These are phyloP conservation scores for Pleurotus djamor DNA, from an alignment of 768 basidiomycete species.

Conservation along the genomic window DNA sequence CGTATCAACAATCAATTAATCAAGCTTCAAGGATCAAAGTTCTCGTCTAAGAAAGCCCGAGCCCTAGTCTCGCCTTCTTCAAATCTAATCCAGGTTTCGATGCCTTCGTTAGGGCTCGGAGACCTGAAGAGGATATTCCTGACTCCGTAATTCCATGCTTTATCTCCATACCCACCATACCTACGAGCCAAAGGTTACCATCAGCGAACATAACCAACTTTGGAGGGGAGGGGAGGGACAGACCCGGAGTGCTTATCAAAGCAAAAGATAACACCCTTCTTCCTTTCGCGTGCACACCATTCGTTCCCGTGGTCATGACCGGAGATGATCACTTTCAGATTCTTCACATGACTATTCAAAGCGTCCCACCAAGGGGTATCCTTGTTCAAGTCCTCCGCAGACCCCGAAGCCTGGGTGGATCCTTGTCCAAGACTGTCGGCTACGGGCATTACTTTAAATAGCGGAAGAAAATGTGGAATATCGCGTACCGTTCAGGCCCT, in stretches of 20 bases:
- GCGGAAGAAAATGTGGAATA: background rate
- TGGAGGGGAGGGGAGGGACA: slow-evolving; percentile 8
- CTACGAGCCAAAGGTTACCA: slow-evolving; percentile 24
- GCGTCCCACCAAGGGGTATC: slow-evolving; percentile 66
- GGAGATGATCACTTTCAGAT: slow-evolving; percentile 65
- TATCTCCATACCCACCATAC: slow-evolving; percentile 60
- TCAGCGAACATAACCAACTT: background rate
- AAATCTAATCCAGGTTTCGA: slow-evolving; percentile 66
- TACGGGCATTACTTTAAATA: slow-evolving; percentile 17
- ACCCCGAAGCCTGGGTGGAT: slow-evolving; percentile 56
- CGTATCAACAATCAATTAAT: no score
- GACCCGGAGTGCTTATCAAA: slow-evolving; percentile 80
- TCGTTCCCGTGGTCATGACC: slow-evolving; percentile 81
- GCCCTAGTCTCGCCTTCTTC: slow-evolving; percentile 59
- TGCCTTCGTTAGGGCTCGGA: slow-evolving; percentile 36
- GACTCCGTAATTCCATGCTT: slow-evolving; percentile 63
- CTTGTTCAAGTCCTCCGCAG: slow-evolving; percentile 32
- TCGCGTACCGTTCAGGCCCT: slow-evolving; percentile 40
- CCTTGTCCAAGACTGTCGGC: slow-evolving; percentile 54
- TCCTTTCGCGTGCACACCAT: slow-evolving; percentile 72
- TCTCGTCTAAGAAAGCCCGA: slow-evolving; percentile 42
- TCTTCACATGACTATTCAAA: slow-evolving; percentile 55
- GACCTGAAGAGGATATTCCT: slow-evolving; percentile 62
- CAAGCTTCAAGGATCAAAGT: background rate
- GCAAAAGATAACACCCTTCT: slow-evolving; percentile 65